These are phyloP conservation scores for Pelagophyceae sp. DNA, from an alignment of 352 stramenopile genomes.

Conservation along the genomic window DNA sequence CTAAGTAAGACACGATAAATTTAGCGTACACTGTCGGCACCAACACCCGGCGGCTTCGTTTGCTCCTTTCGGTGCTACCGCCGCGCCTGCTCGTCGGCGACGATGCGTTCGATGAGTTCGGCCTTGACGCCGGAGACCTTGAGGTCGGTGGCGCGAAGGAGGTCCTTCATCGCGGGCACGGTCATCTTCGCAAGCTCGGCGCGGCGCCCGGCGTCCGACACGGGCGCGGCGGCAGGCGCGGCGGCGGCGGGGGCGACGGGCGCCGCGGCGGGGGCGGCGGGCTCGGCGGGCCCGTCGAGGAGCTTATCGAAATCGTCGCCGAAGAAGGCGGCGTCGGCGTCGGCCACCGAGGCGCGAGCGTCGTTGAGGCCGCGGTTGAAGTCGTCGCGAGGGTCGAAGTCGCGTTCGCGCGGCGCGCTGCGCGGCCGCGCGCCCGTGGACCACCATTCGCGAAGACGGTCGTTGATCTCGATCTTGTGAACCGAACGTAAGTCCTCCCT, in stretches of 20 bases:
- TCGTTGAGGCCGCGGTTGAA: no score
- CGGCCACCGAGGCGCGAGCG: no score
- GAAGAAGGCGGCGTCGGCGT: not conserved
- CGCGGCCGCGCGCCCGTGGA: not conserved
- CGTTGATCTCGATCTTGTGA: not conserved
- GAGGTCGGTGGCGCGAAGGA: constrained; percentile 27
- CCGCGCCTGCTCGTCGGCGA: constrained; percentile 17
- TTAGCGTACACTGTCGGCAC: no score
- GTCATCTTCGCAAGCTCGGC: constrained; percentile 3
- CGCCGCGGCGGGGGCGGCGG: no score
- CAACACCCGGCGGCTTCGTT: no score
- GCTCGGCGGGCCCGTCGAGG: not conserved
- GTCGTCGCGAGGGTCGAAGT: no score
- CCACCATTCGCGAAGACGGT: not conserved
- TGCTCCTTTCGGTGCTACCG: no score
- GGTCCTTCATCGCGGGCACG: constrained; percentile 24
- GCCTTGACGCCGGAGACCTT: constrained; percentile 24
- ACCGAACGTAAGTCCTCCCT: constrained; percentile 36
- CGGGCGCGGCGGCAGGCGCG: not conserved
- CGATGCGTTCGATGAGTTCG: constrained; percentile 28
- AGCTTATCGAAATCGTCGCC: not conserved
- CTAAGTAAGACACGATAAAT: no score
- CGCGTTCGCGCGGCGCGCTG: no score
- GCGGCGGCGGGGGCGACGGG: not conserved
- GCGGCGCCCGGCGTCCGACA: not conserved